Conservation (phyloP, 2,329 filamentous ascomycete genomes). For the Capronia americana region DNA sequence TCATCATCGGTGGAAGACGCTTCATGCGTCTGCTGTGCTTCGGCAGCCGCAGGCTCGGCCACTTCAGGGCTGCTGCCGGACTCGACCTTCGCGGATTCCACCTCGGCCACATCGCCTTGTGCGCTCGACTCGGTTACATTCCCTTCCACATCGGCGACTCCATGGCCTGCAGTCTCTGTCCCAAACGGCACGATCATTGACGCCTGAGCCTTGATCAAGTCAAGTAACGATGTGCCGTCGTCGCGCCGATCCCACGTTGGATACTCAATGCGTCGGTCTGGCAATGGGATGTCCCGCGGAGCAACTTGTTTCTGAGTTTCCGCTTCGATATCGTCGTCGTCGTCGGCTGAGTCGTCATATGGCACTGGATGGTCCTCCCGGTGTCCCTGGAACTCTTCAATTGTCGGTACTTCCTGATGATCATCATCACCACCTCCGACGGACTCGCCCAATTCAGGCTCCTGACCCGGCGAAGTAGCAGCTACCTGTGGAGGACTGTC, state of each 20-base stretch:
- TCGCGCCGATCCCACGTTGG: conserved; percentile 37
- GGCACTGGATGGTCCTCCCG: background rate
- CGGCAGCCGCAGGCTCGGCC: background rate
- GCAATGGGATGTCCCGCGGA: conserved; percentile 7
- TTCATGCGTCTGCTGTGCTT: background rate
- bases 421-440: background rate
- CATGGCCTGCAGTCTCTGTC: conserved; percentile 5
- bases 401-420: background rate
- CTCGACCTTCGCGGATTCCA: background rate
- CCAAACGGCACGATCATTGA: conserved; percentile 23
- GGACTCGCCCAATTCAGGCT: background rate
- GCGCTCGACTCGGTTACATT: background rate
- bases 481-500: background rate
- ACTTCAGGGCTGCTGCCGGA: background rate
- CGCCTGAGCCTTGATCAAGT: conserved; percentile 36
- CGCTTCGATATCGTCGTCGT: background rate
- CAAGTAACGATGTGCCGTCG: conserved; percentile 32
- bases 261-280: conserved; percentile 30
- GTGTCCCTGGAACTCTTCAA: background rate
- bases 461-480: background rate
- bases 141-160: conserved; percentile 9
- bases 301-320: background rate
- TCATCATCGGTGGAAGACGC: conserved; percentile 20
- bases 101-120: background rate
- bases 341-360: background rate